Base-by-base conservation (phyloP, 495 filamentous ascomycete species). In the Penicillium dipodomyicola region DNA sequence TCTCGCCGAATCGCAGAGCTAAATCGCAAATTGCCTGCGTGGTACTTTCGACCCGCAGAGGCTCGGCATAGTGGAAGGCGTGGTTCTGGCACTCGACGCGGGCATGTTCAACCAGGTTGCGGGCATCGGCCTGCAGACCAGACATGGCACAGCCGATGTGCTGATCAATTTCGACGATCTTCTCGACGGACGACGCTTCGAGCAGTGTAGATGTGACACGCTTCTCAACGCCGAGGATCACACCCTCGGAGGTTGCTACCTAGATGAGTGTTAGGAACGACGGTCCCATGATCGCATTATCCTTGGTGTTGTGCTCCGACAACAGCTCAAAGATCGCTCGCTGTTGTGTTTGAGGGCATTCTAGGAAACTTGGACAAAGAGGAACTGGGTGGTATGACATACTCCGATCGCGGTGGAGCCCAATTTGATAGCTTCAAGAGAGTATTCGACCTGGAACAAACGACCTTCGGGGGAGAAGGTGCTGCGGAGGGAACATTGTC, bases 401-500 rank as follows among this genome's bases (percentile, higher is more conserved):
- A 89, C 91, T 67, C 94, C 94, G 79, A 98, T 98, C 65, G 94
- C 94, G 58, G 94, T 98, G 54, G 89, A 94, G 67, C 94, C 94
- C 65, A 97, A 91, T 77, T 98, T 98, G 84, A 98, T 98, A 73
- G 94, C 94, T 84, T 98, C 94, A 60, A 98, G 89, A 56, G 95
- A 97, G 84, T 98, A 98, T 88, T 98, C 94, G 78, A 98, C 94
- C 82, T 98, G 94, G 85, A 98, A 98, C 74, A 98, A 88, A 79
- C 94, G 94, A 66, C 94, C 94, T 83, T 98, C 94, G 47, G 94
- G 94, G 63, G 94, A 98, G 88, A 98, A 98, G 83, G 94, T 98
- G 83, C 92, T 97, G 72, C 29, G 52, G 39, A n/a, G n/a, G 45
- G 8, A 27, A 29, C 42, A 67, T 58, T 37, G 64, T 77, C 60